Conservation (phyloP, 371 early-diverging fungal species). For the Encephalitozoon hellem region DNA sequence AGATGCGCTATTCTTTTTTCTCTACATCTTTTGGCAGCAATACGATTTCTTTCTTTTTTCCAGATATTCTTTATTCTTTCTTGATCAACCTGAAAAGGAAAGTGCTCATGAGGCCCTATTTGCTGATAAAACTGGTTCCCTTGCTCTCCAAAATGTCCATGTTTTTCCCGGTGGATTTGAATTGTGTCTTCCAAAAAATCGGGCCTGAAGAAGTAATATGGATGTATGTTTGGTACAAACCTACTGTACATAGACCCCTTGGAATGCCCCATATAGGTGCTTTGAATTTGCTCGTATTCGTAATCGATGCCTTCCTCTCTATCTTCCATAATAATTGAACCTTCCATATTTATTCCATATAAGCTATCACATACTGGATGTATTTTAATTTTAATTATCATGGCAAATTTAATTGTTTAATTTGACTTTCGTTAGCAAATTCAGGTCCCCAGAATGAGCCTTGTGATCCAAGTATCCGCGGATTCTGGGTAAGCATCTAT, state of each 20-base stretch:
- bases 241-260: background rate
- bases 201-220: background rate
- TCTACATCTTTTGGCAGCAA: constrained; percentile 59
- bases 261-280: background rate
- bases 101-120: background rate
- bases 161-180: background rate
- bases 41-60: constrained; percentile 58
- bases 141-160: background rate
- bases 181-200: background rate
- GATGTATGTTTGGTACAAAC: background rate
- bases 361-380: background rate
- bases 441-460: background rate
- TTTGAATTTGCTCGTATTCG: background rate
- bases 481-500: background rate
- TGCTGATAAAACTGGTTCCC: background rate
- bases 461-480: no score
- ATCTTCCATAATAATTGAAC: background rate
- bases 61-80: constrained; percentile 36
- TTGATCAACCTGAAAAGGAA: constrained; percentile 12
- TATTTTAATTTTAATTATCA: background rate
- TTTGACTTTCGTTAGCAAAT: background rate
- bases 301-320: background rate
- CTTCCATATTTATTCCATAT: background rate
- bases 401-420: background rate
- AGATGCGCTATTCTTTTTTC: constrained; percentile 55